Conservation (phyloP, 2,329 filamentous ascomycete genomes). For the Fusarium sp. region DNA sequence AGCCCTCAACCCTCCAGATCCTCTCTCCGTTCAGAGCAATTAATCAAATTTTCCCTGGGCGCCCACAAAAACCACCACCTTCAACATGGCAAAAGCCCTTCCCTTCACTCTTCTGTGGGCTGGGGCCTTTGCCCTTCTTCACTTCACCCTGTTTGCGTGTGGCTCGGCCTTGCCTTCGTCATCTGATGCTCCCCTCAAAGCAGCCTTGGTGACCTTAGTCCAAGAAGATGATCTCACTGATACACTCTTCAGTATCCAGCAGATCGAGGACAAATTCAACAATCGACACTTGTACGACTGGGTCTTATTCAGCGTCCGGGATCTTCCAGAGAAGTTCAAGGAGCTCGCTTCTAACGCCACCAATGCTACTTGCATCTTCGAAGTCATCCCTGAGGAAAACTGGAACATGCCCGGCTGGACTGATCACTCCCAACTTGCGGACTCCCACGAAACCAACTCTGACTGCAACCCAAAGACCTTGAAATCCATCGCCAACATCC, state of each 20-base stretch:
- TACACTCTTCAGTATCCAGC: constrained; percentile 62
- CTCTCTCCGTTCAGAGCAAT: background rate
- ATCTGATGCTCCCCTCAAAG: constrained; percentile 46
- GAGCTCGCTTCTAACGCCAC: constrained; percentile 74
- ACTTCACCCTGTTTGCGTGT: constrained; percentile 36
- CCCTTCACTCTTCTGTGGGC: constrained; percentile 21
- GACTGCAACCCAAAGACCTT: constrained; percentile 2
- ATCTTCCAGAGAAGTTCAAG: constrained; percentile 84
- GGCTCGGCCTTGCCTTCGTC: constrained; percentile 30
- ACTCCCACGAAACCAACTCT: constrained; percentile 1
- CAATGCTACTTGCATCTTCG: constrained; percentile 77
- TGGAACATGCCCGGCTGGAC: constrained; percentile 72
- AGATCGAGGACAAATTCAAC: constrained; percentile 74
- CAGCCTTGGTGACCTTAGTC: constrained; percentile 51
- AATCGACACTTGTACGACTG: constrained; percentile 86
- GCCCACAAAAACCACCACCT: background rate
- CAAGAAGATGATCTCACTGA: constrained; percentile 49
- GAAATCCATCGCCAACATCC: constrained; percentile 53
- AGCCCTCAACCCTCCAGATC: constrained; percentile 9
- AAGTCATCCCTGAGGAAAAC: constrained; percentile 79
- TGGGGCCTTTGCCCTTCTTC: constrained; percentile 39
- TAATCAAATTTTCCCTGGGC: constrained; percentile 10
- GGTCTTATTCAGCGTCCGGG: constrained; percentile 87
- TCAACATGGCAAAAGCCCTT: constrained; percentile 36
- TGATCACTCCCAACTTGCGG: constrained; percentile 11